Evolutionary conservation across 306 rosid species (phyloP).

Genomic region (Purshia tridentata): DNA sequence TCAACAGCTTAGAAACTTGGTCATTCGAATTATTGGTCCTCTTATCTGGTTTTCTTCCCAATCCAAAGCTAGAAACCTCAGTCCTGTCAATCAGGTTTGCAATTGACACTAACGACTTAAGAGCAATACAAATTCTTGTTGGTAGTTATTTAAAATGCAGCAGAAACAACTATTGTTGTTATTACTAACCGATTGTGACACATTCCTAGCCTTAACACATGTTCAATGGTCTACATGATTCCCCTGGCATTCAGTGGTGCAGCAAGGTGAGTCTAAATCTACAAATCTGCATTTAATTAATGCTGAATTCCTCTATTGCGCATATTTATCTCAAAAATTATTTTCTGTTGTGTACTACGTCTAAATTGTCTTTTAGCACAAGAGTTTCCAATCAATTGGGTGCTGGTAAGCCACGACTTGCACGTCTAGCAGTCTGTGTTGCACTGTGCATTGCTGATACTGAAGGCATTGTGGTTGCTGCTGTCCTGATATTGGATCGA

Average conservation of each 20-base stretch:
- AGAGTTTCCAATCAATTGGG: conserved; percentile 52
- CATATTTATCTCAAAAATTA: not conserved
- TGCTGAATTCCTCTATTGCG: not conserved
- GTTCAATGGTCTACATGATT: conserved; percentile 41
- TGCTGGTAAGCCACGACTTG: conserved; percentile 32
- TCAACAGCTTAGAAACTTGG: conserved; percentile 32
- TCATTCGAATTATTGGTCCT: conserved; percentile 36
- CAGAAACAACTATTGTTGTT: not conserved
- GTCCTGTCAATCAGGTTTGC: conserved; percentile 32
- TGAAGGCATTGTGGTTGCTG: conserved; percentile 27
- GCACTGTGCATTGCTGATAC: conserved; percentile 28
- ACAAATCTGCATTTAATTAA: not conserved
- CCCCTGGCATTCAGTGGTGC: conserved; percentile 44
- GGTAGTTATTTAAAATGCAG: not conserved
- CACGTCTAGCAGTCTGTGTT: conserved; percentile 31
- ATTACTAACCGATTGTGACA: not conserved
- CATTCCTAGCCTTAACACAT: conserved; percentile 41
- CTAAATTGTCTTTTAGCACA: conserved; percentile 22
- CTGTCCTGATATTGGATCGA: conserved; percentile 34
- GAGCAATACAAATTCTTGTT: not conserved
- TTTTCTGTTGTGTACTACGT: not conserved
- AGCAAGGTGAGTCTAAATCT: conserved; percentile 29
- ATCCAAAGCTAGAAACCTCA: conserved; percentile 36
- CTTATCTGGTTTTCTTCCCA: conserved; percentile 33
- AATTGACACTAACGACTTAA: too few species aligned